Base-by-base conservation (phyloP, 129 eudicot genomes). In the Lactuca saligna region DNA sequence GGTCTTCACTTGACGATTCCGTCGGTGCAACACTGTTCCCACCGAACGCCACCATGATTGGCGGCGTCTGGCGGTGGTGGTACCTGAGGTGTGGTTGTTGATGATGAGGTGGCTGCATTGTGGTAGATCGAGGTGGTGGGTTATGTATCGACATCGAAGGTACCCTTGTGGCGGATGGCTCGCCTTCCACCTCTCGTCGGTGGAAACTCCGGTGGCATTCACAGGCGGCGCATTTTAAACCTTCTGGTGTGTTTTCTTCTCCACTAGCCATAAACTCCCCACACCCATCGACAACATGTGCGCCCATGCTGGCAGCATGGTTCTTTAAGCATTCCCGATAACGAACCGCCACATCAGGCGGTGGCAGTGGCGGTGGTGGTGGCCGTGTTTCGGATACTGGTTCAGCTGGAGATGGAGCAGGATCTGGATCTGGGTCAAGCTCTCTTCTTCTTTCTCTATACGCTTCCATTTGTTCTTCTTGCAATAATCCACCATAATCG, bases 241-340 rank as follows among this genome's bases (percentile, higher is more conserved):
- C 73, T 72, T 85, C 91, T 11, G 72, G 80, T 17, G 88, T 84
- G 10, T 84, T 84, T 61, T 76, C 90, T 35, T 83, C 90, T 49
- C 97, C 96, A 8, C 72, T 57, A 3, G 93, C 84, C 97, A 91
- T 85, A 85, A 91, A 91, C 17, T 87, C 97, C 10, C 96, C 92
- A 41, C 97, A 91, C 1, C 97, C 96, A 68, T 91, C 96, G 7
- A 83, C 42, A 1, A 82, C 90, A 57, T 87, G 85, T 0, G 82
- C 74, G 4, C 91, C 97, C 72, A 76, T 77, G 82, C 67, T 79
- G 3, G 92, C 95, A 8, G 97, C 89, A 74, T 91, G 90, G 68
- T 91, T 87, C 67, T 81, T 91, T 7, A 39, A 85, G 72, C 97
- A 91, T 77, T 91, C 97, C 4, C 84, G 63, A 5, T 91, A 87